A percentile compares a stretch with the other conserved stretches of the same genome.
phyloP scores from a whole-genome alignment of 1,139 yeast genomes.

The Yamadazyma atlantica region DNA sequence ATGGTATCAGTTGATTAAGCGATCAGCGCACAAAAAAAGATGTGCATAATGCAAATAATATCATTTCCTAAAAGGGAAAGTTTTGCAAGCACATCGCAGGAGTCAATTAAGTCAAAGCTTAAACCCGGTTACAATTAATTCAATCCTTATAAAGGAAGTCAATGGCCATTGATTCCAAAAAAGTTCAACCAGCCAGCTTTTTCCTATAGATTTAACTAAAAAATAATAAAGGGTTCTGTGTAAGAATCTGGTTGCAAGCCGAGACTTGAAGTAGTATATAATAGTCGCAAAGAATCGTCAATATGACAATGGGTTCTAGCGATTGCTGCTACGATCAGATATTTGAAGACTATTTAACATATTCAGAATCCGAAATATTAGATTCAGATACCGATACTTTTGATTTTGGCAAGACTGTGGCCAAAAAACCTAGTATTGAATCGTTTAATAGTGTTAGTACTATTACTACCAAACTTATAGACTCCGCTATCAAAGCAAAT shows the following conservation, averaged over 20 bases:
- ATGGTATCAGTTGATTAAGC: too few relatives aligned
- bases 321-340: neutral
- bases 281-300: neutral
- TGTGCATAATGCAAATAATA: neutral
- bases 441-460: neutral
- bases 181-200: neutral
- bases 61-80: conserved; percentile 11
- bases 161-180: conserved; percentile 3
- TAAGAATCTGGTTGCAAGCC: neutral
- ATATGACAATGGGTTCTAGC: neutral
- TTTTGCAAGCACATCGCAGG: conserved; percentile 9
- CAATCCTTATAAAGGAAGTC: conserved; percentile 1
- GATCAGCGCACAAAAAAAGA: neutral
- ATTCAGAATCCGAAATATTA: neutral
- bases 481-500: neutral
- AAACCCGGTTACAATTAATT: neutral
- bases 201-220: neutral
- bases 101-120: neutral
- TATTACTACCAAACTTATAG: neutral
- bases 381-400: neutral
- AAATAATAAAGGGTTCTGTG: conserved; percentile 2
- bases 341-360: neutral
- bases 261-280: neutral
- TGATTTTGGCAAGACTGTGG: neutral
- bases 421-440: neutral